These are phyloP conservation scores for Colletotrichum tofieldiae DNA, from an alignment of 2,329 filamentous ascomycete genomes.

Conservation along the genomic window DNA sequence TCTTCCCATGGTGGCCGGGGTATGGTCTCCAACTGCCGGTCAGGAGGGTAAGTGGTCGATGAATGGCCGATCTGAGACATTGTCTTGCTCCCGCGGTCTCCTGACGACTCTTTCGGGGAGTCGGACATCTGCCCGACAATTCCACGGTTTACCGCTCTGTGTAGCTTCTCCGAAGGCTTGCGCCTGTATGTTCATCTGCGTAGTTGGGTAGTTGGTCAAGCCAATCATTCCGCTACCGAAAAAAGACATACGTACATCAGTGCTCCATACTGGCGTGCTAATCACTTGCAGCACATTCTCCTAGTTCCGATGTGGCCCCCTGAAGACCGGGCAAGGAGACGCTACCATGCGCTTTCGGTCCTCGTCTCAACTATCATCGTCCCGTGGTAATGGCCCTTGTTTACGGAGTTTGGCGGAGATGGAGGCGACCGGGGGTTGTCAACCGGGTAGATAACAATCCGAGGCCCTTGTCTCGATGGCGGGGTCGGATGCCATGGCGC, in stretches of 20 bases:
- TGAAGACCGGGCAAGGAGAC: not conserved
- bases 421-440: not conserved
- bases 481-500: not conserved
- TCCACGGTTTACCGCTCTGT: not conserved
- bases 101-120: not conserved
- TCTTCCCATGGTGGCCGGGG: not conserved
- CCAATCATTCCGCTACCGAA: not conserved
- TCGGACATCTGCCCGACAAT: not conserved
- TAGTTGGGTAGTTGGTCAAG: not conserved
- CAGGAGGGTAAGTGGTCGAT: not conserved
- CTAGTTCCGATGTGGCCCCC: not conserved
- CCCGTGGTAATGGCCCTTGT: not conserved
- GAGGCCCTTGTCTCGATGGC: not conserved
- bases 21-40: not conserved
- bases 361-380: not conserved
- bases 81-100: not conserved
- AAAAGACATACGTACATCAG: not conserved
- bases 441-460: not conserved
- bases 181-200: not conserved
- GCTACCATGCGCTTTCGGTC: not conserved
- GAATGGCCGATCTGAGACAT: not conserved
- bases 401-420: not conserved
- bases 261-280: too few species aligned
- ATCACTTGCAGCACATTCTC: too few species aligned
- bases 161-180: conserved; percentile 12